These are phyloP conservation scores for Didymosphaeria variabile DNA, from an alignment of 2,329 filamentous ascomycete species.

Conservation along the genomic window DNA sequence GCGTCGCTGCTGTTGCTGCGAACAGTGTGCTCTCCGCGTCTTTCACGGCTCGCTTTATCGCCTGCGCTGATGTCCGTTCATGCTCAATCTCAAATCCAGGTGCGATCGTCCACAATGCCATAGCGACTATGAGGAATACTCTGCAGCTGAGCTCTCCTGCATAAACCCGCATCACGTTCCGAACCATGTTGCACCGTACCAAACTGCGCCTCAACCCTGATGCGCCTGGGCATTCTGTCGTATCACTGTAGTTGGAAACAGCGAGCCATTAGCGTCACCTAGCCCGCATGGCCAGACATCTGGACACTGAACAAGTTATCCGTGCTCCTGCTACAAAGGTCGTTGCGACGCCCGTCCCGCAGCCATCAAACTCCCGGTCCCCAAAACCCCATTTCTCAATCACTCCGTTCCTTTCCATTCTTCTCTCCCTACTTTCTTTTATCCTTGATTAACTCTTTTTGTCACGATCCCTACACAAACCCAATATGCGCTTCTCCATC, in stretches of 20 bases:
- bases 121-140: not conserved
- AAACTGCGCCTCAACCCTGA: not conserved
- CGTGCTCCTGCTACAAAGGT: conserved; percentile 5
- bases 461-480: not conserved
- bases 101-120: not conserved
- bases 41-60: not conserved
- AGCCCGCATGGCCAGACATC: not conserved
- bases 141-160: not conserved
- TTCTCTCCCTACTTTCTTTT: not conserved
- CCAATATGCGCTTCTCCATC: conserved; percentile 5
- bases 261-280: not conserved
- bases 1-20: not conserved
- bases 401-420: not conserved
- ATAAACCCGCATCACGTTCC: not conserved
- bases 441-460: not conserved
- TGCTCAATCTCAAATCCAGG: too few species aligned
- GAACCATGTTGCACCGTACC: not conserved
- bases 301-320: not conserved
- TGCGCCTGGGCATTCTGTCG: not conserved
- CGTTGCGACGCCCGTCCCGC: not conserved
- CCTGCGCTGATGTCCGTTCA: not conserved
- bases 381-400: not conserved
- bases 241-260: too few species aligned
- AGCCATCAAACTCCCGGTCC: not conserved
- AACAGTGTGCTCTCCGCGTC: not conserved